Evolutionary conservation across 148 eudicot genomes (phyloP).

Genomic region (Persicaria maculosa): DNA sequence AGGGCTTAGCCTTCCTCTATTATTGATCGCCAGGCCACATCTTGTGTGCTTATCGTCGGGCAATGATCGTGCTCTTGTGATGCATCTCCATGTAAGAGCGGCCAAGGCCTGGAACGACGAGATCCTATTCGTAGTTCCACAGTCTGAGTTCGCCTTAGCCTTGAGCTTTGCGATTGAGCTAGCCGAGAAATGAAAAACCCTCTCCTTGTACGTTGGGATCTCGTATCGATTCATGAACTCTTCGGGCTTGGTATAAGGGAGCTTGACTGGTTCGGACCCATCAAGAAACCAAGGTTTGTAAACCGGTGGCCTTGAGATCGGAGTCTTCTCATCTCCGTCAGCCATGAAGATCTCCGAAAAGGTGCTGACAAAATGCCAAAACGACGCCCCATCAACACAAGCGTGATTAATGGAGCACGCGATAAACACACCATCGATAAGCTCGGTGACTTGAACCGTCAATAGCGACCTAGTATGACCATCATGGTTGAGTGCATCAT

Average conservation of each 20-base stretch:
- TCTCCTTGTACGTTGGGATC: conserved; percentile 4
- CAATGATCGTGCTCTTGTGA: conserved; percentile 20
- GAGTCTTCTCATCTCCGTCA: not conserved
- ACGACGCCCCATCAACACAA: conserved; percentile 16
- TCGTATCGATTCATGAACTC: conserved; percentile 12
- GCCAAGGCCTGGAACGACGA: conserved; percentile 17
- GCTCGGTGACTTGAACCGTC: conserved; percentile 16
- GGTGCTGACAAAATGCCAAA: conserved; percentile 17
- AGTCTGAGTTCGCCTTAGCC: conserved; percentile 17
- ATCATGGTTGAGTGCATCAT: conserved; percentile 14
- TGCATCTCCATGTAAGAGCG: conserved; percentile 29
- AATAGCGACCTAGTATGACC: conserved; percentile 11
- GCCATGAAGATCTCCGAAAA: conserved; percentile 10
- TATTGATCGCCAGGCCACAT: conserved; percentile 15
- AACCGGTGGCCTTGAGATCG: conserved; percentile 10
- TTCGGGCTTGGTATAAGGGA: conserved; percentile 17
- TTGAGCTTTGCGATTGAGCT: conserved; percentile 17
- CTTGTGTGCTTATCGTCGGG: conserved; percentile 1
- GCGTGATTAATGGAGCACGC: conserved; percentile 12
- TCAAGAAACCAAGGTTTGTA: conserved; percentile 12
- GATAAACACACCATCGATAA: conserved; percentile 7
- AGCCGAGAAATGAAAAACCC: conserved; percentile 20
- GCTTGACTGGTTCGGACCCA: not conserved
- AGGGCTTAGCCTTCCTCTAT: conserved; percentile 22
- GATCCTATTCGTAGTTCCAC: conserved; percentile 1